phyloP scores from a whole-genome alignment of 768 basidiomycete species.

The Cystobasidium ongulense region DNA sequence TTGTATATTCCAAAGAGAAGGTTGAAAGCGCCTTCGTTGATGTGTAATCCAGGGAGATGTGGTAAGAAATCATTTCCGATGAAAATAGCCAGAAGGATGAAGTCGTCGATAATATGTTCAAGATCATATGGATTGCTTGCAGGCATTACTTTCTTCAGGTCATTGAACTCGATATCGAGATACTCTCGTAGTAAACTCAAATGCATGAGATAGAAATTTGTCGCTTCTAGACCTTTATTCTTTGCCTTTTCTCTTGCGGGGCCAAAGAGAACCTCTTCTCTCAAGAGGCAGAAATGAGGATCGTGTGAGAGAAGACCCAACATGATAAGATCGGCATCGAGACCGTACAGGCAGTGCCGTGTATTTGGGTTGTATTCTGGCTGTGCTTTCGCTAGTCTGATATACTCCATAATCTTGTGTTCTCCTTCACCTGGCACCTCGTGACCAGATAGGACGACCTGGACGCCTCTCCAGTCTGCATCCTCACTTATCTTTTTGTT shows the following conservation, averaged over 20 bases:
- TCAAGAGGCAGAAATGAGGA: slow-evolving; percentile 92
- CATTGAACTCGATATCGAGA: slow-evolving; percentile 83
- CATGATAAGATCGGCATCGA: slow-evolving; percentile 98
- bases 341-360: slow-evolving; percentile 93
- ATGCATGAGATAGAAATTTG: slow-evolving; percentile 90
- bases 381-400: slow-evolving; percentile 85
- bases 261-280: slow-evolving; percentile 98
- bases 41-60: slow-evolving; percentile 90
- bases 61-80: slow-evolving; percentile 97
- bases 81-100: slow-evolving; percentile 90
- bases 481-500: slow-evolving; percentile 98
- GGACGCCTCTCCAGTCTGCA: slow-evolving; percentile 81
- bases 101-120: slow-evolving; percentile 95
- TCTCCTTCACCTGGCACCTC: slow-evolving; percentile 97
- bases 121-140: slow-evolving; percentile 63
- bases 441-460: slow-evolving; percentile 91
- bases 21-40: slow-evolving; percentile 93
- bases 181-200: slow-evolving; percentile 93
- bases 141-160: slow-evolving; percentile 43
- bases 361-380: slow-evolving; percentile 93
- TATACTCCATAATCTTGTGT: slow-evolving; percentile 99
- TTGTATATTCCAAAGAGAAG: slow-evolving; percentile 91
- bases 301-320: slow-evolving; percentile 92
- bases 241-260: slow-evolving; percentile 57
- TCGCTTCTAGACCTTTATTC: slow-evolving; percentile 56